Evolutionary conservation across 1,139 yeast genomes (phyloP).

Genomic region (Blastobotrys capitulatus): DNA sequence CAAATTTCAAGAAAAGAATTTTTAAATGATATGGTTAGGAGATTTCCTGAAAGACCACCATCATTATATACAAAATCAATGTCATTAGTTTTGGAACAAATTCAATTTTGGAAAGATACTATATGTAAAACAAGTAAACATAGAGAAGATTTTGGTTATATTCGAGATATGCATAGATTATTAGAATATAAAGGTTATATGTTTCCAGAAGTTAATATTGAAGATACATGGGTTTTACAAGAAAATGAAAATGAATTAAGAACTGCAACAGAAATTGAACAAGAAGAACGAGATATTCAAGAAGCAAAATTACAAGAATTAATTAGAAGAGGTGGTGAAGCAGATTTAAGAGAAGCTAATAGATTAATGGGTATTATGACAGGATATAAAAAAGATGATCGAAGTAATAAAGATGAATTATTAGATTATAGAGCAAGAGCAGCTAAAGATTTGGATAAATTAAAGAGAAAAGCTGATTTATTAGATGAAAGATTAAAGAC

Average conservation of each 20-base stretch:
- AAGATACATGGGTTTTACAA: conserved; percentile 88
- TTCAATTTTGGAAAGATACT: conserved; percentile 97
- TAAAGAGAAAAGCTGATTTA: conserved; percentile 83
- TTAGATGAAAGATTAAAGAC: conserved; percentile 81
- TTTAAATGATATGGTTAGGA: conserved; percentile 81
- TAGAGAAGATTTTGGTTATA: conserved; percentile 85
- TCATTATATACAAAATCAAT: conserved; percentile 78
- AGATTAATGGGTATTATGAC: conserved; percentile 97
- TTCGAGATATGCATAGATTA: conserved; percentile 92
- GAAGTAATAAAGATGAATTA: conserved; percentile 38
- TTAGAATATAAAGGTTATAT: conserved; percentile 81
- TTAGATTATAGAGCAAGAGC: conserved; percentile 73
- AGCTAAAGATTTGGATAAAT: conserved; percentile 76
- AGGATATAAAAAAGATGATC: conserved; percentile 57
- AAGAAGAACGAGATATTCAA: conserved; percentile 89
- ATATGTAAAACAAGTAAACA: conserved; percentile 85
- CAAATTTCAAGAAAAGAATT: conserved; percentile 95
- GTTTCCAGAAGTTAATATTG: conserved; percentile 86
- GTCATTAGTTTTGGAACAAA: conserved; percentile 76
- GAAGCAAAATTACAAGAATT: conserved; percentile 93
- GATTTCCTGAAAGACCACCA: conserved; percentile 96
- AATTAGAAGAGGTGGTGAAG: conserved; percentile 92
- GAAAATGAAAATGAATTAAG: conserved; percentile 79
- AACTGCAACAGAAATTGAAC: conserved; percentile 83
- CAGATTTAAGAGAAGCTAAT: conserved; percentile 93